Percentiles rank a stretch among this genome's conserved stretches.
These are phyloP conservation scores for Themeda triandra DNA, from an alignment of 176 grass and related monocot species.

Conservation along the genomic window DNA sequence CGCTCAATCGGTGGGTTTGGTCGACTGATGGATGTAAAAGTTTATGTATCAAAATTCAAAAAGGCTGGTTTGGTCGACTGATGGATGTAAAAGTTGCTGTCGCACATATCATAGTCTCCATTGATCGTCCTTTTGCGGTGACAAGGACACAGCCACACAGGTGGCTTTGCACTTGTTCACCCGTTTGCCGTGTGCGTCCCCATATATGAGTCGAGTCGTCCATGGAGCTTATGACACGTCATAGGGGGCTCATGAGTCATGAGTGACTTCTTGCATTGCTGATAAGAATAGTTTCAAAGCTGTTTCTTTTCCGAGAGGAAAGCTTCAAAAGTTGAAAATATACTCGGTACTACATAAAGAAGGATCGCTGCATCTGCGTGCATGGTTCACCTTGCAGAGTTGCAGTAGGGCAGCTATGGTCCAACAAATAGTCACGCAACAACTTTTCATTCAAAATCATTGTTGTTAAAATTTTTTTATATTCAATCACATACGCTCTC, in stretches of 20 bases:
- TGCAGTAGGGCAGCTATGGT: too few relatives aligned
- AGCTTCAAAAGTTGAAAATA: too few relatives aligned
- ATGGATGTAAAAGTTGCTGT: not conserved
- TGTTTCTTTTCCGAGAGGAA: too few relatives aligned
- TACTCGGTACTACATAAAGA: too few relatives aligned
- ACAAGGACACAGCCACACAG: not conserved
- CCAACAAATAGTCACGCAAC: too few relatives aligned
- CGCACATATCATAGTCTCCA: not conserved
- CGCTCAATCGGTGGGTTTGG: not conserved
- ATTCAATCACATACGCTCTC: too few relatives aligned
- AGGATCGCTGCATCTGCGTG: too few relatives aligned
- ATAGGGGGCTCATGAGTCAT: not conserved
- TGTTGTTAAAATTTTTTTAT: too few relatives aligned
- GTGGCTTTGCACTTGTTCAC: not conserved
- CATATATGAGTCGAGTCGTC: not conserved
- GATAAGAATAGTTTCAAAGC: too few relatives aligned
- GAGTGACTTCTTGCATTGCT: too few relatives aligned
- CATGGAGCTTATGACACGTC: not conserved
- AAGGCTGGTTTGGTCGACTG: not conserved
- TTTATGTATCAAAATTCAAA: not conserved
- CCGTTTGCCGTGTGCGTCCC: not conserved
- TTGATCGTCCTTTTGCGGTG: not conserved
- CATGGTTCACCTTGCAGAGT: too few relatives aligned
- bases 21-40: not conserved
- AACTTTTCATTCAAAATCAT: too few relatives aligned